Conservation (phyloP, 495 filamentous ascomycete genomes). For the Penicillium soppii region DNA sequence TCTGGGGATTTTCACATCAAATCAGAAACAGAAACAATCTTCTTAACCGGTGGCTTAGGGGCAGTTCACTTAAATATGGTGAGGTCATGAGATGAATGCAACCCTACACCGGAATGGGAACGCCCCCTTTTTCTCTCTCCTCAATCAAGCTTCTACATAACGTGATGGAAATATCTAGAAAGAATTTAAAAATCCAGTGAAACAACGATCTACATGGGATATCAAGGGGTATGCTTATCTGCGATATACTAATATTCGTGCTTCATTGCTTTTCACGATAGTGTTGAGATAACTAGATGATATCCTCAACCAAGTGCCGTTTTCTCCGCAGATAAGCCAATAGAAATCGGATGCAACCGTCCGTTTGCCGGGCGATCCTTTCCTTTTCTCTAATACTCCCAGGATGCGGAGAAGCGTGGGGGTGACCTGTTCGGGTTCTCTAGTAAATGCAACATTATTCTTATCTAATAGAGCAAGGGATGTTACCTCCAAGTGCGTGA, state of each 20-base stretch:
- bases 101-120: constrained; percentile 8
- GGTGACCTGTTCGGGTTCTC: constrained; percentile 12
- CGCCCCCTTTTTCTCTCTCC: background rate
- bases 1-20: no score
- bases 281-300: no score
- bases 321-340: constrained; percentile 4
- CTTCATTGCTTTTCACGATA: no score
- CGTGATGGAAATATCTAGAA: constrained; percentile 1
- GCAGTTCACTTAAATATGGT: background rate
- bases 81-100: constrained; percentile 12
- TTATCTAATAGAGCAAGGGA: constrained; percentile 20
- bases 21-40: background rate
- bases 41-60: background rate
- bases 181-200: background rate
- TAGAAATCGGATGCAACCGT: constrained; percentile 19
- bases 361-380: constrained; percentile 9
- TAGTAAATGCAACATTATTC: constrained; percentile 24
- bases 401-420: constrained; percentile 28
- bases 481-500: constrained; percentile 8
- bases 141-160: background rate
- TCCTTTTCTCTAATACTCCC: background rate
- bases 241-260: no score
- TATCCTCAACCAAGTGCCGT: background rate
- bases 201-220: background rate
- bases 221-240: background rate